Conservation (phyloP, 1,139 yeast species). For the Nakaseomyces uthaithaninus region DNA sequence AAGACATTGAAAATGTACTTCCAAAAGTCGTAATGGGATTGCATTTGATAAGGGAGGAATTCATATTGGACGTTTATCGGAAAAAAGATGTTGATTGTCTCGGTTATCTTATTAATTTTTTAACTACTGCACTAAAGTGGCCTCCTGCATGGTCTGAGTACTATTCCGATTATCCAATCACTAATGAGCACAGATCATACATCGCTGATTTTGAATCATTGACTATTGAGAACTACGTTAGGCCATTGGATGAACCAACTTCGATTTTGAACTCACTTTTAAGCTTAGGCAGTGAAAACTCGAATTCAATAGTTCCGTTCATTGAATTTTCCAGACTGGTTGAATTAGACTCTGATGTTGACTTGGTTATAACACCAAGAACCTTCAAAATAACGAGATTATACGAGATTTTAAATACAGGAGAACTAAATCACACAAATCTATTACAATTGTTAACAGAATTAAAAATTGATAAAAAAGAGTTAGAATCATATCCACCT, state of each 20-base stretch:
- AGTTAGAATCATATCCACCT: constrained; percentile 63
- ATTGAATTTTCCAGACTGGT: constrained; percentile 62
- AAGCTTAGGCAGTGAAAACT: constrained; percentile 26
- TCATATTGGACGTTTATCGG: constrained; percentile 48
- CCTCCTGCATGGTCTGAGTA: constrained; percentile 54
- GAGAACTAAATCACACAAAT: constrained; percentile 44
- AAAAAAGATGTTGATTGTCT: constrained; percentile 35
- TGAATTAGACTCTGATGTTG: constrained; percentile 57
- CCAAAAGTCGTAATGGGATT: constrained; percentile 62
- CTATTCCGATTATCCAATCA: constrained; percentile 35
- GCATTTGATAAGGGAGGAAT: constrained; percentile 74
- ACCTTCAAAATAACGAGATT: constrained; percentile 49
- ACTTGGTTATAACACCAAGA: constrained; percentile 54
- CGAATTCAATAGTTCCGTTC: constrained; percentile 37
- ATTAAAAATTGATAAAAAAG: constrained; percentile 42
- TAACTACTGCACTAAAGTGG: constrained; percentile 72
- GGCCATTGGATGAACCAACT: constrained; percentile 31
- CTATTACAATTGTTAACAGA: constrained; percentile 54
- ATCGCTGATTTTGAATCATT: constrained; percentile 2
- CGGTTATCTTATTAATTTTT: constrained; percentile 50
- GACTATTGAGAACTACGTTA: constrained; percentile 15
- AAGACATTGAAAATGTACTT: constrained; percentile 22
- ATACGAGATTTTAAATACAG: constrained; percentile 55
- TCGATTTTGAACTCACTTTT: constrained; percentile 30
- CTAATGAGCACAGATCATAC: background rate